phyloP scores from a whole-genome alignment of 2,329 filamentous ascomycete genomes.

The Cladobotryum protrusum region DNA sequence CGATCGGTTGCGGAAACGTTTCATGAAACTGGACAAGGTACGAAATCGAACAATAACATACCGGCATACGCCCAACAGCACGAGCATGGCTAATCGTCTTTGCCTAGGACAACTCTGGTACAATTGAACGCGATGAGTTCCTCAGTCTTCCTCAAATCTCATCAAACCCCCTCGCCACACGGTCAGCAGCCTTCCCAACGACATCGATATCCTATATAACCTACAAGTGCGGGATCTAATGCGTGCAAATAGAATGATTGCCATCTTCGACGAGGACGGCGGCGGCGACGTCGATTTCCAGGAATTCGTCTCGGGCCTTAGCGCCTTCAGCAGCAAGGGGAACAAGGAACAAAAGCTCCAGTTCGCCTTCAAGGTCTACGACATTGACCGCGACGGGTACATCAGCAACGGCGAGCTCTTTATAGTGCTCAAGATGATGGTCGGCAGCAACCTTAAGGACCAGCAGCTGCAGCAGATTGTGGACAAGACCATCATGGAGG shows the following conservation, averaged over 20 bases:
- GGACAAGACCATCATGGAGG: slow-evolving; percentile 99
- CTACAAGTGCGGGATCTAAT: no score
- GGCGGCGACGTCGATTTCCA: slow-evolving; percentile 98
- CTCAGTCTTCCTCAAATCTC: slow-evolving; percentile 95
- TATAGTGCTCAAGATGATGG: slow-evolving; percentile 99
- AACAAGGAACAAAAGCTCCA: slow-evolving; percentile 98
- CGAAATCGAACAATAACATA: slow-evolving; percentile 17
- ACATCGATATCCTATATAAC: no score
- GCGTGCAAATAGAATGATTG: slow-evolving; percentile 71
- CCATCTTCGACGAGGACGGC: slow-evolving; percentile 97
- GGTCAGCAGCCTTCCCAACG: slow-evolving; percentile 44
- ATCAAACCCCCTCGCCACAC: slow-evolving; percentile 92
- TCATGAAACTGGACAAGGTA: slow-evolving; percentile 99
- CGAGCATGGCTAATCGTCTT: neutral
- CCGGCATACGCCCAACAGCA: neutral
- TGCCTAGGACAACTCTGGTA: slow-evolving; percentile 85
- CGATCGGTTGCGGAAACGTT: slow-evolving; percentile 88
- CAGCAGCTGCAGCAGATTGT: slow-evolving; percentile 99
- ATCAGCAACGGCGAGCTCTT: slow-evolving; percentile 99
- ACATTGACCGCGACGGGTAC: slow-evolving; percentile 96
- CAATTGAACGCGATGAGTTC: slow-evolving; percentile 97
- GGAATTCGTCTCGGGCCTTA: slow-evolving; percentile 93
- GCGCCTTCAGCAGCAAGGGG: slow-evolving; percentile 93
- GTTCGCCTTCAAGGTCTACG: slow-evolving; percentile 99
- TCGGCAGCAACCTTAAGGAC: slow-evolving; percentile 97